A percentile compares a stretch with the other conserved stretches of the same genome.
phyloP scores from a whole-genome alignment of 2,329 filamentous ascomycete species.

The Aspergillus quadricinctus region DNA sequence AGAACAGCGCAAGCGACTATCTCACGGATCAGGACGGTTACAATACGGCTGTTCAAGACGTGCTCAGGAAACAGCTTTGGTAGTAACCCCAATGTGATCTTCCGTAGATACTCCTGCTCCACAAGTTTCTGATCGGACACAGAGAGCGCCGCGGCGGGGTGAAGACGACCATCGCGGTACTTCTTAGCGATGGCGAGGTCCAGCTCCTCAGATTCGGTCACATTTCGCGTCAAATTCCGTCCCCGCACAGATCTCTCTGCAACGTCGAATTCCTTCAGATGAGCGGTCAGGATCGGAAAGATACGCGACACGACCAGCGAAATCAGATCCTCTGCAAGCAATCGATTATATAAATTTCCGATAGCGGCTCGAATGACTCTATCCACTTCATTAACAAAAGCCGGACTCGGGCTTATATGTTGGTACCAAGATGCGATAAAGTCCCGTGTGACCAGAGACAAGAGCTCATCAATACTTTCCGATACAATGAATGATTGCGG shows the following conservation, averaged over 20 bases:
- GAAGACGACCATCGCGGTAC: constrained; percentile 82
- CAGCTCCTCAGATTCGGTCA: constrained; percentile 95
- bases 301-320: constrained; percentile 76
- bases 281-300: constrained; percentile 80
- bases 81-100: constrained; percentile 66
- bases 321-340: constrained; percentile 74
- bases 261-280: constrained; percentile 85
- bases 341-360: constrained; percentile 63
- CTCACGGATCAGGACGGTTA: constrained; percentile 77
- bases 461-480: constrained; percentile 70
- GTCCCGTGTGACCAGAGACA: constrained; percentile 73
- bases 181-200: constrained; percentile 94
- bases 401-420: constrained; percentile 73
- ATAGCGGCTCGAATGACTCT: constrained; percentile 70
- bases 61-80: constrained; percentile 69
- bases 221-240: constrained; percentile 77
- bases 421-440: constrained; percentile 88
- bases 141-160: constrained; percentile 76
- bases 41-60: constrained; percentile 73
- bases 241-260: constrained; percentile 85
- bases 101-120: constrained; percentile 84
- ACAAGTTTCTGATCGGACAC: constrained; percentile 79
- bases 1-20: constrained; percentile 91
- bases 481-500: constrained; percentile 73
- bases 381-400: constrained; percentile 85